Conservation (phyloP, 768 basidiomycete species). For the Suillus placidus region DNA sequence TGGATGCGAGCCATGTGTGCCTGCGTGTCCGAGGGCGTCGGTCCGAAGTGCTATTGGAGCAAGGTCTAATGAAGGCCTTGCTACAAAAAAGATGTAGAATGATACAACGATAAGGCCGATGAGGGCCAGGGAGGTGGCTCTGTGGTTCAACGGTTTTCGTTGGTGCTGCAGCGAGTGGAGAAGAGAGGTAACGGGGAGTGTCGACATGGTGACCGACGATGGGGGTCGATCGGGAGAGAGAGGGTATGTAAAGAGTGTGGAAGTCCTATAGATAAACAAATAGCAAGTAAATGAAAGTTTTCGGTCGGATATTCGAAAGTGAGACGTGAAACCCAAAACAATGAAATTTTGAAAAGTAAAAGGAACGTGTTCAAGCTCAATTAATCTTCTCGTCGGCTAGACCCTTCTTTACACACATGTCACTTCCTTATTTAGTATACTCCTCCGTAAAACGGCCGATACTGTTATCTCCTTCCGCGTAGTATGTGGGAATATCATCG, state of each 20-base stretch:
- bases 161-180: constrained; percentile 39
- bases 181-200: constrained; percentile 34
- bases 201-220: constrained; percentile 20
- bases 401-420: neutral
- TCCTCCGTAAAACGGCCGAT: neutral
- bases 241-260: constrained; percentile 11
- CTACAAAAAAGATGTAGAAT: constrained; percentile 58
- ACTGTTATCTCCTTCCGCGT: too few species aligned
- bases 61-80: constrained; percentile 43
- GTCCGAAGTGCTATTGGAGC: constrained; percentile 38
- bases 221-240: constrained; percentile 16
- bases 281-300: constrained; percentile 11
- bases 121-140: constrained; percentile 58
- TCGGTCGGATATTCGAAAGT: neutral
- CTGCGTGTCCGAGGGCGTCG: constrained; percentile 30
- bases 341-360: neutral
- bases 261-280: constrained; percentile 5
- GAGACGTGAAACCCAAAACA: constrained; percentile 1
- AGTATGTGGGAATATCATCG: too few species aligned
- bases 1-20: constrained; percentile 27
- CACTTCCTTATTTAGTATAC: neutral
- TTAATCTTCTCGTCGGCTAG: neutral
- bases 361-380: neutral
- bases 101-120: constrained; percentile 52
- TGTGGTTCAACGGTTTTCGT: constrained; percentile 47